Evolutionary conservation across 2,329 filamentous ascomycete genomes (phyloP).

Genomic region (Rutstroemia sp.): DNA sequence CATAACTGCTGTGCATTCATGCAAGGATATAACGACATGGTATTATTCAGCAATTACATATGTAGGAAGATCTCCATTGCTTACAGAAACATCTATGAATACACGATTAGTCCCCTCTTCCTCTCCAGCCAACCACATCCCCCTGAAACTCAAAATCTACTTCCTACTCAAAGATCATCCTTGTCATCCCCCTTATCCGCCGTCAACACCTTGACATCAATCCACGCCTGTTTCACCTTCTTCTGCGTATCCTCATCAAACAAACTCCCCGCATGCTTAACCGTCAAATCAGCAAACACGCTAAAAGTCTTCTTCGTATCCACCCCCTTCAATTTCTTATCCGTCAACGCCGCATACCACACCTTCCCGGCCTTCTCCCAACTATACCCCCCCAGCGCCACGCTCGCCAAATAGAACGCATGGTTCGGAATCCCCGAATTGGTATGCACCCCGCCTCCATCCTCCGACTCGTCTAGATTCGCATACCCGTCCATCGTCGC

Average conservation of each 20-base stretch:
- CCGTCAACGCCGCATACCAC: constrained; percentile 19
- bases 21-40: no score
- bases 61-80: no score
- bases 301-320: constrained; percentile 1
- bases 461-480: constrained; percentile 24
- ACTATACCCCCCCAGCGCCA: constrained; percentile 43
- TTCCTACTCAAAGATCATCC: neutral
- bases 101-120: no score
- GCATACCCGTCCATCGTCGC: constrained; percentile 39
- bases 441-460: constrained; percentile 47
- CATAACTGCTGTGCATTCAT: no score
- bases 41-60: no score
- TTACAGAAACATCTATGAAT: no score
- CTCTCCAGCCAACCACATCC: no score
- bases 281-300: constrained; percentile 1
- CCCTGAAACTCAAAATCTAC: neutral
- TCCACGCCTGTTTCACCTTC: constrained; percentile 10
- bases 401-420: constrained; percentile 44
- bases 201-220: neutral
- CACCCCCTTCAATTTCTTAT: neutral
- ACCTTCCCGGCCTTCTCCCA: constrained; percentile 31
- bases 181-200: neutral
- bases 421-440: constrained; percentile 52
- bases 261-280: constrained; percentile 2
- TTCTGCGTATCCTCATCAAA: constrained; percentile 6